Evolutionary conservation across 768 basidiomycete species (phyloP), one percentile per base, ranked within the genome.

Genomic region (Crassisporium funariophilum): DNA sequence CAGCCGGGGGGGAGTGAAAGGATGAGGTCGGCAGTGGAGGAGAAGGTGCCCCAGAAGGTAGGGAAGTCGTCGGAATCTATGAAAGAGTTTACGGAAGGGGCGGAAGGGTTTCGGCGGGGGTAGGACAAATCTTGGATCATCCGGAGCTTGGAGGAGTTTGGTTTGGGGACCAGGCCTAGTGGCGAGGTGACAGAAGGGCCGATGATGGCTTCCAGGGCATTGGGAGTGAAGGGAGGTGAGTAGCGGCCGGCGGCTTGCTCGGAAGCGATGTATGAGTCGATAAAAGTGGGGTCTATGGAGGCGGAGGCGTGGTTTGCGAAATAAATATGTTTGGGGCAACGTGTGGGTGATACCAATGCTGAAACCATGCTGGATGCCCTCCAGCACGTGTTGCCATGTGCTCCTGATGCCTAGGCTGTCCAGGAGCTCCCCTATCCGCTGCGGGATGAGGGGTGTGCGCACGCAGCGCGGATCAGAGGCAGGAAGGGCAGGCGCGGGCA

Each of bases 121-220:
- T 44, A 67, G 0, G 66, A 71, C 13, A 67, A 44, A 27, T 63
- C 58, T 33, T 75, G 72, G 0, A 75, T 56, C 0, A 74, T 31
- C 0, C 59, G 55, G 8, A 67, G 64, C 10, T 59, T 57, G 4
- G 60, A 41, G 10, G 41, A 24, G 22, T 44, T 43, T 0, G 52
- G 57, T 43, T 76, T 78, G 0, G 68, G 68, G 0, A 77, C 64
- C 0, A 73, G 54, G 0, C 67, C 67, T 0, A 78, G 55, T 0
- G 75, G 78, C 0, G 71, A 70, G 0, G 74, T 64, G 0, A 48
- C 50, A 35, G 77, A 78, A 0, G 65, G 67, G 0, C 76, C 73
- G 22, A 77, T 75, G 8, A 68, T 5, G 2, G 42, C 10, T 39
- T 71, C 63, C 10, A 70, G 49, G 10, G 44, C 27, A 5, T 33